Evolutionary conservation across 306 rosid genomes (phyloP).

Genomic region (Cucumis hystrix): DNA sequence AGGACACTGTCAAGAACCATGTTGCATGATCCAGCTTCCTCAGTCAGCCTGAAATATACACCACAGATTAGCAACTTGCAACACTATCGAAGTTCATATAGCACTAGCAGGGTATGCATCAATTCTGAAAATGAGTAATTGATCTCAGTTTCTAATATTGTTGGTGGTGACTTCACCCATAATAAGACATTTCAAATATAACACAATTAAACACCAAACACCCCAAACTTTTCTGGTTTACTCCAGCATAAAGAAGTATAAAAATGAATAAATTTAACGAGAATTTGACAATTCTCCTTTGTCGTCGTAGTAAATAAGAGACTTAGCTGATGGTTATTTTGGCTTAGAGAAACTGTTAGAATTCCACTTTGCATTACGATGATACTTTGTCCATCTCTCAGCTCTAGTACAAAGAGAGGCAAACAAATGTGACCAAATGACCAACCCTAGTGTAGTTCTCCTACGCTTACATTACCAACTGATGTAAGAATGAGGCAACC

Average conservation of each 20-base stretch:
- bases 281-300: too few species aligned
- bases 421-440: not conserved
- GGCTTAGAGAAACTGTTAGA: too few species aligned
- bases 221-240: not conserved
- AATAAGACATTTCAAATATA: not conserved
- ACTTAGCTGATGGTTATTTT: too few species aligned
- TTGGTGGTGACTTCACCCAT: not conserved
- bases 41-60: constrained; percentile 24
- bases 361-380: too few species aligned
- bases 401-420: not conserved
- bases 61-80: not conserved
- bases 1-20: constrained; percentile 72
- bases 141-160: not conserved
- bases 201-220: not conserved
- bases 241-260: too few species aligned
- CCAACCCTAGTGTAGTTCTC: not conserved
- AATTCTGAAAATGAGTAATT: not conserved
- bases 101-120: not conserved
- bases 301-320: too few species aligned
- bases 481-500: not conserved
- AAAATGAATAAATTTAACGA: too few species aligned
- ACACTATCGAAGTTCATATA: not conserved
- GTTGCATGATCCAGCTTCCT: constrained; percentile 26
- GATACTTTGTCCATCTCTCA: not conserved
- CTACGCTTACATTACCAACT: not conserved